A percentile compares a stretch with the other conserved stretches of the same genome.
Evolutionary conservation across 2,329 filamentous ascomycete genomes (phyloP).

Genomic region (Xylaria sp.): DNA sequence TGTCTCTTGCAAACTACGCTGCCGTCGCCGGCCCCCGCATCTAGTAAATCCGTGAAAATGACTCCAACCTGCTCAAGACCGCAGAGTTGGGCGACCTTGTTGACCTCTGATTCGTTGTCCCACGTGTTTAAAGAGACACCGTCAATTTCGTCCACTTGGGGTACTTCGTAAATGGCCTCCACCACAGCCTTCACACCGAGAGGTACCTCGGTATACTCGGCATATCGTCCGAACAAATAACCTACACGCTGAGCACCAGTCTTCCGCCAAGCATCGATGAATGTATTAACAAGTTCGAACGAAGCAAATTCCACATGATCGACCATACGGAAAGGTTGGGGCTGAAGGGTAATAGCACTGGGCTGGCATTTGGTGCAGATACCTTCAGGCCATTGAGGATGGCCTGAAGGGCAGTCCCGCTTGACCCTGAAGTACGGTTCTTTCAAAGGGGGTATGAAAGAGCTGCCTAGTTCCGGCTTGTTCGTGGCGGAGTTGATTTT

Average conservation of each 20-base stretch:
- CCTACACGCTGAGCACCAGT: slow-evolving; percentile 85
- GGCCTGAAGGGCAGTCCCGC: slow-evolving; percentile 87
- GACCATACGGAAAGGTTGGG: slow-evolving; percentile 93
- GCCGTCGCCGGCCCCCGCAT: slow-evolving; percentile 80
- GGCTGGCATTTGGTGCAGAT: slow-evolving; percentile 99
- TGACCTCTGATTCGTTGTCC: slow-evolving; percentile 82
- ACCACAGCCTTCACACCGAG: slow-evolving; percentile 94
- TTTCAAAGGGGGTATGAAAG: slow-evolving; percentile 92
- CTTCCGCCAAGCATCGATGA: slow-evolving; percentile 90
- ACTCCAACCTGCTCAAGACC: slow-evolving; percentile 89
- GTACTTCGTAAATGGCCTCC: slow-evolving; percentile 95
- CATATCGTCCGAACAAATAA: slow-evolving; percentile 88
- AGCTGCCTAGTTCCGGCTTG: slow-evolving; percentile 90
- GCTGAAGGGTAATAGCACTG: slow-evolving; percentile 92
- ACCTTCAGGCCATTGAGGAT: slow-evolving; percentile 91
- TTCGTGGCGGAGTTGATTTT: slow-evolving; percentile 98
- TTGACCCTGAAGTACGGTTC: slow-evolving; percentile 93
- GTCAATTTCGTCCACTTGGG: slow-evolving; percentile 86
- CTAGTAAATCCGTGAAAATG: slow-evolving; percentile 91
- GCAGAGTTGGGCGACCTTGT: slow-evolving; percentile 80
- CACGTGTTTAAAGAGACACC: slow-evolving; percentile 85
- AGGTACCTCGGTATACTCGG: slow-evolving; percentile 90
- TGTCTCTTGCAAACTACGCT: slow-evolving; percentile 94
- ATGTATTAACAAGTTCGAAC: slow-evolving; percentile 81
- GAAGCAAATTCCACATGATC: slow-evolving; percentile 97